phyloP scores from a whole-genome alignment of 768 basidiomycete species.

The Rubroboletus pulcherrimus region DNA sequence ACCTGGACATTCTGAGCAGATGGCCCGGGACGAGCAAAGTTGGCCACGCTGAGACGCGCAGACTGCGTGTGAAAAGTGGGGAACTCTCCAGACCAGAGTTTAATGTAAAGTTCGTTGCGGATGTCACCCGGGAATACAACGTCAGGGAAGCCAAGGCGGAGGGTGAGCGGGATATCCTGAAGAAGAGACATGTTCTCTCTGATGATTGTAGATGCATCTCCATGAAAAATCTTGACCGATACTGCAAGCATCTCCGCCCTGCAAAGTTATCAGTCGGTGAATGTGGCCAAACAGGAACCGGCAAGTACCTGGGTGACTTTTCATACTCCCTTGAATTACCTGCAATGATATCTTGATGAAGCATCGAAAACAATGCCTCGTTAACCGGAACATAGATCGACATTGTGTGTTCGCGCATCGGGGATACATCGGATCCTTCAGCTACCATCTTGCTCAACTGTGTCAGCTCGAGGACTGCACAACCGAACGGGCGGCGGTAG shows the following conservation, averaged over 20 bases:
- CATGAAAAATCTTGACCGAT: constrained; percentile 82
- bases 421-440: constrained; percentile 60
- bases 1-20: constrained; percentile 70
- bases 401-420: constrained; percentile 76
- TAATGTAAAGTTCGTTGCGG: constrained; percentile 95
- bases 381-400: constrained; percentile 81
- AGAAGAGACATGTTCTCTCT: constrained; percentile 82
- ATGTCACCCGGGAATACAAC: constrained; percentile 90
- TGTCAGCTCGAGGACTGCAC: constrained; percentile 84
- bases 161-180: constrained; percentile 75
- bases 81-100: constrained; percentile 94
- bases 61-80: constrained; percentile 48
- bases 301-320: constrained; percentile 68
- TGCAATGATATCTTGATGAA: constrained; percentile 93
- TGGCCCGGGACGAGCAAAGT: constrained; percentile 57
- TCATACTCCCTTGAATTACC: constrained; percentile 76
- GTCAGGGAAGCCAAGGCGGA: constrained; percentile 91
- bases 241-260: constrained; percentile 88
- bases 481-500: constrained; percentile 91
- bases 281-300: neutral
- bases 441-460: constrained; percentile 65
- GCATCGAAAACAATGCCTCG: constrained; percentile 84
- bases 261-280: constrained; percentile 1
- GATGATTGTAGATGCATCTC: constrained; percentile 70
- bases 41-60: constrained; percentile 54